Conservation (phyloP, 148 eudicot genomes). For the Cornus suecica region DNA sequence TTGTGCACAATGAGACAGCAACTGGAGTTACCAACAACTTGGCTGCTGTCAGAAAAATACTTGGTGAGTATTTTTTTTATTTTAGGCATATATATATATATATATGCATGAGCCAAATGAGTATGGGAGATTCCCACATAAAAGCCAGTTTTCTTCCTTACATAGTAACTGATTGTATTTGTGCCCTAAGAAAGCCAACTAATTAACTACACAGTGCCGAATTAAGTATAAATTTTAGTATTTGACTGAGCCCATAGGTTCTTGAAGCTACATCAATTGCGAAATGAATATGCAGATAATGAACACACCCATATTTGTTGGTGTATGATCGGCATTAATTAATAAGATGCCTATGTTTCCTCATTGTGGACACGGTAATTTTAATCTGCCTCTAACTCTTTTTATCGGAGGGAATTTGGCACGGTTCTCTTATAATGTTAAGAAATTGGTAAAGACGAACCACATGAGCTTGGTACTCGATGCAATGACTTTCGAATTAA, state of each 20-base stretch:
- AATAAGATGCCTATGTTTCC: background rate
- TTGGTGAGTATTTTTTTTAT: conserved; percentile 45
- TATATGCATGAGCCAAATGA: background rate
- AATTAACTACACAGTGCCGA: background rate
- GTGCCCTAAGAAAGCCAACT: background rate
- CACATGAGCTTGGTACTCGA: background rate
- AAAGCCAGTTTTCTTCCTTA: background rate
- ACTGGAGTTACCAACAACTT: conserved; percentile 99
- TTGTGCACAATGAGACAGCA: conserved; percentile 98
- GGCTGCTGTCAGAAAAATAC: conserved; percentile 81
- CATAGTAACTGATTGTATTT: background rate
- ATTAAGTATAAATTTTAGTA: too few species aligned
- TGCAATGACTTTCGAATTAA: background rate
- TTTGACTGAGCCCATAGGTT: background rate
- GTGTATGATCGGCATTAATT: background rate
- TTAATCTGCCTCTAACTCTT: too few species aligned
- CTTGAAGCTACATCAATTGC: too few species aligned
- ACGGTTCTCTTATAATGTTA: background rate
- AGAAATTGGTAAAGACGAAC: background rate
- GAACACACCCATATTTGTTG: background rate
- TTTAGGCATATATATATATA: background rate
- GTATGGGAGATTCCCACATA: background rate
- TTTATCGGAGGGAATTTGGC: background rate
- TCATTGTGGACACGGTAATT: too few species aligned
- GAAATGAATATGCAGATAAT: background rate